These are phyloP conservation scores for Didymella lethalis DNA, from an alignment of 2,329 filamentous ascomycete species.

Conservation along the genomic window DNA sequence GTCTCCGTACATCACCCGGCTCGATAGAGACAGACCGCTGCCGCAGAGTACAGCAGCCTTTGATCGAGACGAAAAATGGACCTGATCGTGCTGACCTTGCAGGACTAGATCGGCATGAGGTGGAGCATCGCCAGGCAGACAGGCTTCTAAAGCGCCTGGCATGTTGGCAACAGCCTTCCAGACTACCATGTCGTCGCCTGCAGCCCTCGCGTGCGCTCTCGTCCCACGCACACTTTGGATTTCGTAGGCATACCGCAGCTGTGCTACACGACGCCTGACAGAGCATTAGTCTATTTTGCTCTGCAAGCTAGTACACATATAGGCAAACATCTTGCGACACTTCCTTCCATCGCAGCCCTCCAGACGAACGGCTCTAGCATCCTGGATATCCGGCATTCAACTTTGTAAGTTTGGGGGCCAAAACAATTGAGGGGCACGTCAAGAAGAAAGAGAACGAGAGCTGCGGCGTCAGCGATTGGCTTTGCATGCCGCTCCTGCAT, in stretches of 20 bases:
- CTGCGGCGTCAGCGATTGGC: conserved; percentile 48
- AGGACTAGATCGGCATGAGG: conserved; percentile 28
- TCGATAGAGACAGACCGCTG: conserved; percentile 17
- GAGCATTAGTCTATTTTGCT: background rate
- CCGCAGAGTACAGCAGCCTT: conserved; percentile 5
- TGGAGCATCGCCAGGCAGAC: conserved; percentile 35
- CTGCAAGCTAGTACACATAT: too few relatives aligned
- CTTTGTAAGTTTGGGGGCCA: conserved; percentile 40
- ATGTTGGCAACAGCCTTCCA: conserved; percentile 24
- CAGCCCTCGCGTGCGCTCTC: conserved; percentile 2
- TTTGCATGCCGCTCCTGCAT: conserved; percentile 41
- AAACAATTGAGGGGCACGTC: conserved; percentile 30
- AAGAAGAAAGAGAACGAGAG: conserved; percentile 40
- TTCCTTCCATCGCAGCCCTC: background rate
- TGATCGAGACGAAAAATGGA: conserved; percentile 13
- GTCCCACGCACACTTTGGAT: background rate
- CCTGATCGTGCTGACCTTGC: conserved; percentile 33
- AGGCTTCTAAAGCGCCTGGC: conserved; percentile 24
- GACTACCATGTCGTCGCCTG: conserved; percentile 27
- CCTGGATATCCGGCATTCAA: conserved; percentile 11
- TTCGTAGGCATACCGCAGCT: conserved; percentile 1
- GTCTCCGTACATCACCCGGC: conserved; percentile 19
- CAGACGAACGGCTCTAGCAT: conserved; percentile 20
- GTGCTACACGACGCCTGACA: conserved; percentile 11
- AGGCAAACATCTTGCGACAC: too few relatives aligned